Conservation (phyloP, 768 basidiomycete genomes). For the Nidula microcarpa region DNA sequence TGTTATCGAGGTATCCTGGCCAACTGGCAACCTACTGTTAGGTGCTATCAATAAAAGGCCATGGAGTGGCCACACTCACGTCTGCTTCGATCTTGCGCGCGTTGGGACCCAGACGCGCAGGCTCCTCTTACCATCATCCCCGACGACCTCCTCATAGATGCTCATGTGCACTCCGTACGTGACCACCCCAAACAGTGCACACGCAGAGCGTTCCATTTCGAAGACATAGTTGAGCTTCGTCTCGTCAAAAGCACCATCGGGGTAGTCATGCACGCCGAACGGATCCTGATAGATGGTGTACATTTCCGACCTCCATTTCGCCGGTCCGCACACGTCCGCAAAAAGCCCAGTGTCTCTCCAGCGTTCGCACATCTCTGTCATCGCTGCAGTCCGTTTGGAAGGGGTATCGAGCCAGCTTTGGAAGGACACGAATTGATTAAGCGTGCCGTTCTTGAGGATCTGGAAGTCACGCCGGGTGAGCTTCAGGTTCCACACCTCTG, state of each 20-base stretch:
- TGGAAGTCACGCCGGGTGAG: slow-evolving; percentile 21
- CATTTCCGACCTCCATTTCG: slow-evolving; percentile 83
- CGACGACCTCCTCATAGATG: slow-evolving; percentile 47
- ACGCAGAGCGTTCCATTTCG: slow-evolving; percentile 86
- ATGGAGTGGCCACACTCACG: slow-evolving; percentile 44
- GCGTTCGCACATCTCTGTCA: slow-evolving; percentile 66
- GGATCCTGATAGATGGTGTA: slow-evolving; percentile 77
- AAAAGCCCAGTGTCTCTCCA: slow-evolving; percentile 72
- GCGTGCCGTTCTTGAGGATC: slow-evolving; percentile 16
- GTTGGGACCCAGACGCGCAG: slow-evolving; percentile 85
- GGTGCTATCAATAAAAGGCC: neutral
- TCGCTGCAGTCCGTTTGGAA: slow-evolving; percentile 52
- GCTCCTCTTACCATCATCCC: slow-evolving; percentile 28
- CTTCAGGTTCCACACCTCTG: slow-evolving; percentile 38
- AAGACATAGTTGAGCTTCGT: slow-evolving; percentile 66
- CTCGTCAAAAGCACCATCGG: slow-evolving; percentile 24
- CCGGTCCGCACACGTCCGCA: slow-evolving; percentile 61
- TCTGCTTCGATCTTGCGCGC: slow-evolving; percentile 82
- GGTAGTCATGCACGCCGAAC: slow-evolving; percentile 55
- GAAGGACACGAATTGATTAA: slow-evolving; percentile 46
- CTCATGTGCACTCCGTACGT: slow-evolving; percentile 95
- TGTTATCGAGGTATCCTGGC: slow-evolving; percentile 88
- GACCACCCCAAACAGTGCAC: slow-evolving; percentile 82
- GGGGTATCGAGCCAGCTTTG: slow-evolving; percentile 49
- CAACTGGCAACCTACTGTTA: slow-evolving; percentile 42